phyloP scores from a whole-genome alignment of 1,284 basidiomycete genomes.

The Earliella scabrosa region DNA sequence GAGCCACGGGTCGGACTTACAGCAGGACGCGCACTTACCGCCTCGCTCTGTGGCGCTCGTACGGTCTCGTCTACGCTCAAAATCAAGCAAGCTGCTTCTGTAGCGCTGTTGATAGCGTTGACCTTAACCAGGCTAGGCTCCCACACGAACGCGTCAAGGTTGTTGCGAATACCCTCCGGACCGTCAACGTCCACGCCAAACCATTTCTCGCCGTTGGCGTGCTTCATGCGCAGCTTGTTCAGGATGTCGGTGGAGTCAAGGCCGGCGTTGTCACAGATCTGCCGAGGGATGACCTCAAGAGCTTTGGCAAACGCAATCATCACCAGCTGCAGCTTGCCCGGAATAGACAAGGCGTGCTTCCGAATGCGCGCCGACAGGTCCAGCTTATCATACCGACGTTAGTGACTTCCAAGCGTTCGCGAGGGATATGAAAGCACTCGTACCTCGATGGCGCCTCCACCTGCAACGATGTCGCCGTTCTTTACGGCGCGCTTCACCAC shows the following conservation, averaged over 20 bases:
- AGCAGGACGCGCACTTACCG: constrained; percentile 51
- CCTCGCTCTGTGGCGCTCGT: constrained; percentile 90
- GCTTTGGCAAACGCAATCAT: constrained; percentile 97
- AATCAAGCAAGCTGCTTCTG: constrained; percentile 96
- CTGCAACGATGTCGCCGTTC: constrained; percentile 96
- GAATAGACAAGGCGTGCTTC: constrained; percentile 89
- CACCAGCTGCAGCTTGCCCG: constrained; percentile 96
- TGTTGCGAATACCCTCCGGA: constrained; percentile 87
- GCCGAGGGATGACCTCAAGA: constrained; percentile 96
- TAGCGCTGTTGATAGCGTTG: constrained; percentile 93
- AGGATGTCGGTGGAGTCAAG: constrained; percentile 97
- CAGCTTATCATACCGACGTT: constrained; percentile 63
- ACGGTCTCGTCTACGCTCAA: constrained; percentile 96
- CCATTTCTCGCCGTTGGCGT: constrained; percentile 89
- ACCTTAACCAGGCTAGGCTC: constrained; percentile 96
- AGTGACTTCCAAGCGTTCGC: constrained; percentile 7
- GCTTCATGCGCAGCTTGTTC: constrained; percentile 97
- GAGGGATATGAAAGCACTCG: constrained; percentile 18
- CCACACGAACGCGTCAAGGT: constrained; percentile 98
- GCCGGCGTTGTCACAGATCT: constrained; percentile 98
- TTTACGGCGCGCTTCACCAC: constrained; percentile 97
- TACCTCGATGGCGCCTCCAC: constrained; percentile 97
- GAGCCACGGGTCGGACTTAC: background rate
- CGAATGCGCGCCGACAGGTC: constrained; percentile 94
- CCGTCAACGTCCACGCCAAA: constrained; percentile 96